phyloP scores from a whole-genome alignment of 202 grass and related monocot genomes.

The Thinopyrum obtusiflorum region DNA sequence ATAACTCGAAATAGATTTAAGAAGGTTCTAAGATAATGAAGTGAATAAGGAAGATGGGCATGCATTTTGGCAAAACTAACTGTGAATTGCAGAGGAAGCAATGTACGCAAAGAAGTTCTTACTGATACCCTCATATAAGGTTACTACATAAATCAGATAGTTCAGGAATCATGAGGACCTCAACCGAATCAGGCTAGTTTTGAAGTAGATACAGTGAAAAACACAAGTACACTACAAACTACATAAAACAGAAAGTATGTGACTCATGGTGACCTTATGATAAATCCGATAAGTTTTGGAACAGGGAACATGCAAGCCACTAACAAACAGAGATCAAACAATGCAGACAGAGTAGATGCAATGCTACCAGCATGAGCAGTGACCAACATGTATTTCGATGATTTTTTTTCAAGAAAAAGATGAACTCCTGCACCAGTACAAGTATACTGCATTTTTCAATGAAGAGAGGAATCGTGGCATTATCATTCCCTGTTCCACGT shows the following conservation, averaged over 20 bases:
- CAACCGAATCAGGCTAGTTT: not conserved
- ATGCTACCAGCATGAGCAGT: not conserved
- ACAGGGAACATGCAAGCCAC: not conserved
- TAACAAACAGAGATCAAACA: not conserved
- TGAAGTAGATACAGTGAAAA: not conserved
- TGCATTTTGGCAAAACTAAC: not conserved
- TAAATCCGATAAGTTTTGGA: not conserved
- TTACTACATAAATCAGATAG: not conserved
- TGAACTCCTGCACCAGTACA: not conserved
- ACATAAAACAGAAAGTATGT: not conserved
- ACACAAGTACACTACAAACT: not conserved
- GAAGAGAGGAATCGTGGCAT: not conserved
- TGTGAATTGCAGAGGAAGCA: not conserved
- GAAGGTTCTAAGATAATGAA: slow-evolving; percentile 9
- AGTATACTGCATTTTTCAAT: not conserved
- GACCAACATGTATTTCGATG: slow-evolving; percentile 6
- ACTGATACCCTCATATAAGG: not conserved
- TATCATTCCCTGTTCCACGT: not conserved
- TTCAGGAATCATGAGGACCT: slow-evolving; percentile 10
- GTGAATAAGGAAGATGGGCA: slow-evolving; percentile 12
- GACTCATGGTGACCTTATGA: slow-evolving; percentile 9
- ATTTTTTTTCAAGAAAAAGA: not conserved
- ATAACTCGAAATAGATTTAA: slow-evolving; percentile 23
- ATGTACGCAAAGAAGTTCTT: not conserved
- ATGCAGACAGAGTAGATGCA: not conserved